Percentiles rank a stretch among this genome's conserved stretches.
These are phyloP conservation scores for Dalbergia cochinchinensis DNA, from an alignment of 306 rosid species.

Conservation along the genomic window DNA sequence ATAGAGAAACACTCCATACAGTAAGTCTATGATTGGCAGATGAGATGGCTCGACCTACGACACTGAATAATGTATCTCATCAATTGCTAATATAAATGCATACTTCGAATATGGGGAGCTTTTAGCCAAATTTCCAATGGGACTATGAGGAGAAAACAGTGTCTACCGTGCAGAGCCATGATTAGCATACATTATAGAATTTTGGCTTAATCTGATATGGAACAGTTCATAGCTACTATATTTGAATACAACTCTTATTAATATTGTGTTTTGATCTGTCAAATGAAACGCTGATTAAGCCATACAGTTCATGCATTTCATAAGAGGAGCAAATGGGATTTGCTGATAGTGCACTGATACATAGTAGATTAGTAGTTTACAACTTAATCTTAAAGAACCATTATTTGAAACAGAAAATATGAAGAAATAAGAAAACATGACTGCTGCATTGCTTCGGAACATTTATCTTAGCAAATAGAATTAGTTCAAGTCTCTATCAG, in stretches of 20 bases:
- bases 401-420: conserved; percentile 27
- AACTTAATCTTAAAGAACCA: background rate
- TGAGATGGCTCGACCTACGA: conserved; percentile 2
- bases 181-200: background rate
- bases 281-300: conserved; percentile 11
- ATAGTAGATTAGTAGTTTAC: conserved; percentile 9
- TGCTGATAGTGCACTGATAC: background rate
- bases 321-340: background rate
- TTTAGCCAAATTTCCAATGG: background rate
- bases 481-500: conserved; percentile 10
- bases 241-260: background rate
- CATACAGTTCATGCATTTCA: background rate
- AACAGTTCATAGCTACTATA: background rate
- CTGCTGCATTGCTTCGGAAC: conserved; percentile 25
- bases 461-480: conserved; percentile 21
- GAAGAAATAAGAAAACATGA: conserved; percentile 25
- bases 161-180: background rate
- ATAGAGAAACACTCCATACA: conserved; percentile 34
- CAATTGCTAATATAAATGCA: background rate
- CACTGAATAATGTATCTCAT: background rate
- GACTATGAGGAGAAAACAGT: conserved; percentile 6
- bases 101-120: conserved; percentile 10
- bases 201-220: conserved; percentile 1
- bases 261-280: too few species aligned
- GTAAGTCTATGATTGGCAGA: conserved; percentile 17